phyloP scores from a whole-genome alignment of 768 basidiomycete species.

The Amanita fuliginea region DNA sequence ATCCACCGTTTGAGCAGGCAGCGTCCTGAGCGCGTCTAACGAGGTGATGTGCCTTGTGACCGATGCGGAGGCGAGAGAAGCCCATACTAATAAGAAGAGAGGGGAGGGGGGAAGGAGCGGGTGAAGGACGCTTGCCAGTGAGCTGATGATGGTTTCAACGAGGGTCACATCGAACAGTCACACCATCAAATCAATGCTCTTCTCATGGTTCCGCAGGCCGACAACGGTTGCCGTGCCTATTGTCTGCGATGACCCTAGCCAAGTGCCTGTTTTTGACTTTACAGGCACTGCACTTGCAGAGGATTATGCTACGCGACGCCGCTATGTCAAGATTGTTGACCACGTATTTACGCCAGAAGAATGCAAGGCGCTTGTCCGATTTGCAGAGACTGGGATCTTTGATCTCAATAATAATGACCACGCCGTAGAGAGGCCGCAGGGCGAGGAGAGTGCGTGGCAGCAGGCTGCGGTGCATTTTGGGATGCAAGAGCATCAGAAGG shows the following conservation, averaged over 20 bases:
- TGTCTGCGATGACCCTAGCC: background rate
- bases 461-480: background rate
- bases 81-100: conserved; percentile 12
- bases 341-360: conserved; percentile 28
- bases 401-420: conserved; percentile 18
- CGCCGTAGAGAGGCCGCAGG: conserved; percentile 20
- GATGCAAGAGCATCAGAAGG: conserved; percentile 15
- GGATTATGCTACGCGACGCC: conserved; percentile 17
- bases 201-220: too few relatives aligned
- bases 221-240: too few relatives aligned
- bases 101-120: conserved; percentile 3
- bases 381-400: conserved; percentile 21
- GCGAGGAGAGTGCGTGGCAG: conserved; percentile 14
- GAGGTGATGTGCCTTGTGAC: conserved; percentile 8
- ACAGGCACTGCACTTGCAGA: conserved; percentile 21
- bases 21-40: conserved; percentile 16
- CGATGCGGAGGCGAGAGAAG: conserved; percentile 14
- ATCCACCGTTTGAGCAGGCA: conserved; percentile 45
- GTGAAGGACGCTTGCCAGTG: too few relatives aligned
- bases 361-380: conserved; percentile 25
- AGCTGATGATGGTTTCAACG: background rate
- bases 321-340: conserved; percentile 33
- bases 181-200: too few relatives aligned
- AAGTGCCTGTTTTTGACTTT: conserved; percentile 23
- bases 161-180: background rate